A percentile compares a stretch with the other conserved stretches of the same genome.
Conservation (phyloP, 139 green algal species). For the Zygnema cylindricum region DNA sequence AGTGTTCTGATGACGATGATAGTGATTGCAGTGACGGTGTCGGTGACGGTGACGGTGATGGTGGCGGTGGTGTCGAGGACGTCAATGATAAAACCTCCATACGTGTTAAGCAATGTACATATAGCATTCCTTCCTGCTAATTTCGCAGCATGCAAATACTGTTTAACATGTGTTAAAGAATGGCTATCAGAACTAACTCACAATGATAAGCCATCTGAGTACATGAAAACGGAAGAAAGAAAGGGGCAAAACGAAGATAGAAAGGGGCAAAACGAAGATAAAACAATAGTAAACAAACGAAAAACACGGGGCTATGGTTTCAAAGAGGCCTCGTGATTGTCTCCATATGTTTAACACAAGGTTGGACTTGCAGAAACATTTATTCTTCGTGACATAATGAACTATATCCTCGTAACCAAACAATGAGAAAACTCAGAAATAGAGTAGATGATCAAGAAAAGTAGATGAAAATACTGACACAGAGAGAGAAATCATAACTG, state of each 20-base stretch:
- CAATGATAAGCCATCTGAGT: neutral
- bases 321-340: too few relatives aligned
- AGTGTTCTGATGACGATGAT: too few relatives aligned
- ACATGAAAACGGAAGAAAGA: too few relatives aligned
- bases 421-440: too few relatives aligned
- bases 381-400: too few relatives aligned
- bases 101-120: neutral
- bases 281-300: neutral
- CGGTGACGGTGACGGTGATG: neutral
- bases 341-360: too few relatives aligned
- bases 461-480: too few relatives aligned
- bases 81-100: neutral
- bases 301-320: neutral
- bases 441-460: too few relatives aligned
- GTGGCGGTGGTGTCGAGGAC: neutral
- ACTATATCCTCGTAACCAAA: too few relatives aligned
- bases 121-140: neutral
- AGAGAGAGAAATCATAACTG: too few relatives aligned
- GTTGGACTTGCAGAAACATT: too few relatives aligned
- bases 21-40: neutral
- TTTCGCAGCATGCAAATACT: neutral
- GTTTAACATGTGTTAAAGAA: constrained; percentile 2
- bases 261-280: neutral
- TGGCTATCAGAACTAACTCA: neutral
- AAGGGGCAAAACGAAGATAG: neutral